phyloP scores from a whole-genome alignment of 148 eudicot genomes.

The Rhododendron mucronatum region DNA sequence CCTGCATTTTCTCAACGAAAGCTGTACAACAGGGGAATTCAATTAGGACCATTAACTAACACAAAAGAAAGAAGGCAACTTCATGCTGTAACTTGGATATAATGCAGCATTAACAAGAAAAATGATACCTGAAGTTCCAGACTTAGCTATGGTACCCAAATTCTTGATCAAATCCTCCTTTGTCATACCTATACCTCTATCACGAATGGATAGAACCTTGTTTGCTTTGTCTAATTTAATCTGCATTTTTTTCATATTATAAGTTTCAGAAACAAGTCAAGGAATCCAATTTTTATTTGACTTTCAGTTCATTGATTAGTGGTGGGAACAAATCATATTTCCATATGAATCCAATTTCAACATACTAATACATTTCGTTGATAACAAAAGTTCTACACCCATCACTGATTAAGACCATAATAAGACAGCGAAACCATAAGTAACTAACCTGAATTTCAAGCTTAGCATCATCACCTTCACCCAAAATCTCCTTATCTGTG shows the following conservation, averaged over 20 bases:
- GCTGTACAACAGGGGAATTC: conserved; percentile 39
- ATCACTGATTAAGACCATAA: not conserved
- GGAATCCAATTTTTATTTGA: not conserved
- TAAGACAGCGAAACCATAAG: not conserved
- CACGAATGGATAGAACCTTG: conserved; percentile 84
- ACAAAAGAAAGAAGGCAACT: not conserved
- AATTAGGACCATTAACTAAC: not conserved
- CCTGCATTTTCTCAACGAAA: conserved; percentile 98
- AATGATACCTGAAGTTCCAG: conserved; percentile 91
- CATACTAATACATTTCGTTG: not conserved
- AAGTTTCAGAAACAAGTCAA: not conserved
- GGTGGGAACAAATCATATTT: not conserved
- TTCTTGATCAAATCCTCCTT: conserved; percentile 97
- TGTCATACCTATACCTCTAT: conserved; percentile 97
- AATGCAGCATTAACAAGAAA: not conserved
- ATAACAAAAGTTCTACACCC: not conserved
- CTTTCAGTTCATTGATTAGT: not conserved
- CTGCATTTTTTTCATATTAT: conserved; percentile 35
- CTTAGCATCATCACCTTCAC: conserved; percentile 83
- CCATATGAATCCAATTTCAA: not conserved
- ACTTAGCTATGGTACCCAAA: conserved; percentile 95
- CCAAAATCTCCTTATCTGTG: conserved; percentile 88
- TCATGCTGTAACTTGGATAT: not conserved
- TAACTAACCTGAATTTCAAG: conserved; percentile 82
- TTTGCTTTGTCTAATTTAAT: conserved; percentile 90